Percentiles rank a stretch among this genome's conserved stretches.
phyloP scores from a whole-genome alignment of 2,329 filamentous ascomycete species.

The Metarhizium album region DNA sequence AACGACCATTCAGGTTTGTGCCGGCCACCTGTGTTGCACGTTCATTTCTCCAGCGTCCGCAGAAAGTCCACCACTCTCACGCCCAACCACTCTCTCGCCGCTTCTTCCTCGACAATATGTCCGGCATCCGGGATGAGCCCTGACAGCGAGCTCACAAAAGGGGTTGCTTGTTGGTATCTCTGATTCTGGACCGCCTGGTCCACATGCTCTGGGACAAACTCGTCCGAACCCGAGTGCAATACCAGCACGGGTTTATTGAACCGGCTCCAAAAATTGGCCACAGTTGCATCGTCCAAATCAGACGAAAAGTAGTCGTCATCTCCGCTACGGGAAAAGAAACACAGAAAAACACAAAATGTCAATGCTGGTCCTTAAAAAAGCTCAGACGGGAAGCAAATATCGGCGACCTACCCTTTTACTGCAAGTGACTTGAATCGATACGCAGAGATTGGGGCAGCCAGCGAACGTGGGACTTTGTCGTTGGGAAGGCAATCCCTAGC shows the following conservation, averaged over 20 bases:
- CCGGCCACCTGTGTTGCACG: not conserved
- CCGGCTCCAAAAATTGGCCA: constrained; percentile 54
- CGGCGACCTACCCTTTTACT: constrained; percentile 34
- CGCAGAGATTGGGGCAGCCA: constrained; percentile 38
- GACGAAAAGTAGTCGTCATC: constrained; percentile 87
- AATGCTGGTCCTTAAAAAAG: not conserved
- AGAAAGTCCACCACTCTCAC: constrained; percentile 38
- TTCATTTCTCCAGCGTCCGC: constrained; percentile 12
- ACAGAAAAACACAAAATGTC: not conserved
- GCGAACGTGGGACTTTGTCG: constrained; percentile 27
- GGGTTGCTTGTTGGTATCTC: constrained; percentile 41
- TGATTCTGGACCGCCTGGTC: constrained; percentile 47
- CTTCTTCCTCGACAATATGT: constrained; percentile 36
- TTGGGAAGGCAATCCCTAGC: constrained; percentile 43
- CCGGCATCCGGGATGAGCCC: constrained; percentile 41
- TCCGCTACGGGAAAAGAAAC: constrained; percentile 36
- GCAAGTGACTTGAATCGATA: constrained; percentile 41
- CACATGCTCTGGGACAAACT: constrained; percentile 47
- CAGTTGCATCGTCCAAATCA: constrained; percentile 49
- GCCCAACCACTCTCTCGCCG: constrained; percentile 38
- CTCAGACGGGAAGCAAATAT: not conserved
- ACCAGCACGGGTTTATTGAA: constrained; percentile 52
- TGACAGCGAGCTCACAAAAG: constrained; percentile 38
- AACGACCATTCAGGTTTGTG: too few relatives aligned
- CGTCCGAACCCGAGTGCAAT: constrained; percentile 55